Evolutionary conservation across 441 rosid species (phyloP), one percentile per base, ranked within the genome.

Genomic region (Lepidium campestre): DNA sequence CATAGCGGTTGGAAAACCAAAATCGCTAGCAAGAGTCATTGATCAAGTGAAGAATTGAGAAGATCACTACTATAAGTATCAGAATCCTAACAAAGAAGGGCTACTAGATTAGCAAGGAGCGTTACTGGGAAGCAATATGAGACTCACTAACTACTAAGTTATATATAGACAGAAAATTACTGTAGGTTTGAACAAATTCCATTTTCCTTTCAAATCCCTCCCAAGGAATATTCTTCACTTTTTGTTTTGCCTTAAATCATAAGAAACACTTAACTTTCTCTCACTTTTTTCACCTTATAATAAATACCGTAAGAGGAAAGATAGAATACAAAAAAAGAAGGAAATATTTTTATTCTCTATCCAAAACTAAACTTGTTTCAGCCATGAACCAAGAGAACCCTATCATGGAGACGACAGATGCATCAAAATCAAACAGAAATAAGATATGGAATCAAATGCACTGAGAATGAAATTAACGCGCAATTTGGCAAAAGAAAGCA

Each of bases 1-100:
- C 82, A 79, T 77, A 48, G 75, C 45, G 2, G 32, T 67, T 73
- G 67, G 62, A 67, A 50, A 56, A 42, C 68, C 59, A 17, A 57
- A 46, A 63, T 57, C 58, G 22, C 46, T 60, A 65, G 60, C 57
- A 71, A 75, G 37, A 19, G 40, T 65, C 72, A 76, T 39, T 53
- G 56, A 68, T 19, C 47, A 58, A 74, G 57, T 29, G 37, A 8
- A 29, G 22, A 14, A 52, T 29, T 29, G 12, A 52, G 19, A 50
- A 27, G 54, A 39, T 45, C 35, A 54, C 57, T 35, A 57, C 57
- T 35, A 57, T 12, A 27, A 45, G 69, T 47, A 62, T 59, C 52
- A 54, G 32, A 62, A 32, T 55, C 35, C 20, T 52, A 23, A 35
- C 29, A 25, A 25, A 25, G 29, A 25, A 25, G 6, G 29, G 1